Base-by-base conservation (phyloP, 1,284 basidiomycete genomes). In the Leccinum ponderosum region DNA sequence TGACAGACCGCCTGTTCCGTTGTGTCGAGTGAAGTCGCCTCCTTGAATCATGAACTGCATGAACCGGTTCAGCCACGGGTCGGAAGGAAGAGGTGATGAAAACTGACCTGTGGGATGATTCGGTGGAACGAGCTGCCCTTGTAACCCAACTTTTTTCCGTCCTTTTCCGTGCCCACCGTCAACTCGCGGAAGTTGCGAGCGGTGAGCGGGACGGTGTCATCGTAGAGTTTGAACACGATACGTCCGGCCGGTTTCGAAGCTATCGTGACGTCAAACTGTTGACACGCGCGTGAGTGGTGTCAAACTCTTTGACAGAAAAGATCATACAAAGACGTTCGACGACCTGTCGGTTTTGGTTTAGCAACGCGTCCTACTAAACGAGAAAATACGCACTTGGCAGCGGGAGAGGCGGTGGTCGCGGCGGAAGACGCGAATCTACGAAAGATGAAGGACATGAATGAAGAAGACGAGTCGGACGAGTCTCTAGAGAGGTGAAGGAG, bases 1-100 rank as follows among this genome's bases (percentile, higher is more conserved):
- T 15, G 89, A 93, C 71, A 89, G 87, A 37, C 93, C 94, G 50
- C 97, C 97, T 0, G 95, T 95, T 15, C 89, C 95, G 71, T 97
- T 87, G 50, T 81, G 77, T 8, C 73, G 73, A 20, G 87, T 90
- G 73, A 92, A 90, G 77, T 92, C 90, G 52, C 90, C 90, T 15
- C 90, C 90, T 74, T 95, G 93, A 56, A 93, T 75, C 93, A 94
- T 94, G 79, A 94, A 94, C 85, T 89, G 65, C 53, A 22, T 8
- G 22, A 20, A n/a, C 4, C 20, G 2, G 20, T 27, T 56, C 7
- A 58, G 54, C 22, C 22, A 1, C 31, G 3, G 11, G 35, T 31
- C 4, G 3, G 22, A 47, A 0, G 2, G 15, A 0, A 4, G 54
- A 20, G 14, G n/a, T 22, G 22, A 17, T 12, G 12, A 55, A 47